Evolutionary conservation across 2,329 filamentous ascomycete genomes (phyloP).

Genomic region (Aspergillus pseudoglaucus): DNA sequence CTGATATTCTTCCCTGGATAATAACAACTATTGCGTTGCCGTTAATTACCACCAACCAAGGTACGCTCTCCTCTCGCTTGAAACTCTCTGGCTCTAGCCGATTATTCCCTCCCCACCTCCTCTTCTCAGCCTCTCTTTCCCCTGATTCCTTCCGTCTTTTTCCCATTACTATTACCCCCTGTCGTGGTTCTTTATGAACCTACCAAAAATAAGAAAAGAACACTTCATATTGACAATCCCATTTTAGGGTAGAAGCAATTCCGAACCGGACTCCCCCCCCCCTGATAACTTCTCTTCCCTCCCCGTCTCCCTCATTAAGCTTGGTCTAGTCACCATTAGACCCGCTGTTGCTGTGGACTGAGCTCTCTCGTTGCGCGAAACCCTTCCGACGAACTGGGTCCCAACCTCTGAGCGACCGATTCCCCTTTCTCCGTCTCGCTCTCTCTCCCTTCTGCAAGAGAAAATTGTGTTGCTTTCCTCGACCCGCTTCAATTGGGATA

Average conservation of each 20-base stretch:
- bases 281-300: slow-evolving; percentile 1
- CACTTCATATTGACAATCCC: neutral
- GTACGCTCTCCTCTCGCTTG: neutral
- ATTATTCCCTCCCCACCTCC: neutral
- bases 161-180: no score
- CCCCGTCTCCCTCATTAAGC: slow-evolving; percentile 17
- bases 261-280: neutral
- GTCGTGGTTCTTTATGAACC: no score
- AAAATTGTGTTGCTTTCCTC: slow-evolving; percentile 21
- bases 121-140: neutral
- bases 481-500: slow-evolving; percentile 18
- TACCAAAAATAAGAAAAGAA: no score
- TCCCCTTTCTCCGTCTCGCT: neutral
- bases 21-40: no score
- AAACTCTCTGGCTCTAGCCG: neutral
- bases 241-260: slow-evolving; percentile 1
- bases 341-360: slow-evolving; percentile 22
- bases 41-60: no score
- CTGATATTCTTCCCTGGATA: no score
- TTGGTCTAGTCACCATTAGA: slow-evolving; percentile 22
- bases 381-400: slow-evolving; percentile 21
- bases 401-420: slow-evolving; percentile 14
- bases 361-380: slow-evolving; percentile 16
- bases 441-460: slow-evolving; percentile 15
- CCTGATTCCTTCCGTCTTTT: neutral